Conservation (phyloP, 768 basidiomycete species). For the Leccinum ochraceum region DNA sequence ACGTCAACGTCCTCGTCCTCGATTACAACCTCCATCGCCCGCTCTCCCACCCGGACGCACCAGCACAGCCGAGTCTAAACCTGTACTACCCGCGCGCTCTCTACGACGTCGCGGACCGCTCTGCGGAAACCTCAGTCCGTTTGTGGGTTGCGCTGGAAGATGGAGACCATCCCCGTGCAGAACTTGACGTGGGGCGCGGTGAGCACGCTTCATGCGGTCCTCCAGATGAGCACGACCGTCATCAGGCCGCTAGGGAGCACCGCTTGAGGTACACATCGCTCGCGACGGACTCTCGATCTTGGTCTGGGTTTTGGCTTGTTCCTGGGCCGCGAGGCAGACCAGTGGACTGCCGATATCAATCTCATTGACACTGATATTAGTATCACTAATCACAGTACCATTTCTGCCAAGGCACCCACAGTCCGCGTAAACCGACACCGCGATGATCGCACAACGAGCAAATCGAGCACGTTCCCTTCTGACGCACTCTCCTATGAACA, state of each 20-base stretch:
- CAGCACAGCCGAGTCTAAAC: not conserved
- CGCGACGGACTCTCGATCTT: slow-evolving; percentile 53
- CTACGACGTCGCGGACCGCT: slow-evolving; percentile 42
- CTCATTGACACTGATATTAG: not conserved
- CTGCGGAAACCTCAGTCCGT: slow-evolving; percentile 37
- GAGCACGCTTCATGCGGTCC: slow-evolving; percentile 35
- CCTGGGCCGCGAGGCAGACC: too few relatives aligned
- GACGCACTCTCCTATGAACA: slow-evolving; percentile 43
- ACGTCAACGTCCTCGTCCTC: slow-evolving; percentile 48
- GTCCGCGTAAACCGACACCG: not conserved
- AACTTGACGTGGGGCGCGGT: slow-evolving; percentile 40
- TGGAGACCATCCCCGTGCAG: slow-evolving; percentile 48
- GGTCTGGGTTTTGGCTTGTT: slow-evolving; percentile 3
- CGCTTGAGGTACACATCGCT: slow-evolving; percentile 49
- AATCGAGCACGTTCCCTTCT: slow-evolving; percentile 46
- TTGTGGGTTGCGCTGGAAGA: slow-evolving; percentile 58
- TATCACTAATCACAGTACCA: not conserved
- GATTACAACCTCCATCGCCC: slow-evolving; percentile 55
- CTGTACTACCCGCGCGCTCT: slow-evolving; percentile 49
- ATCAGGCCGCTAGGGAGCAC: not conserved
- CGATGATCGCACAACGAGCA: slow-evolving; percentile 19
- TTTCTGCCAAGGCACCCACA: too few relatives aligned
- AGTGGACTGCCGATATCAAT: too few relatives aligned
- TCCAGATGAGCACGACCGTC: slow-evolving; percentile 28
- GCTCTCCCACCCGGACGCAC: slow-evolving; percentile 32